A percentile compares a stretch with the other conserved stretches of the same genome.
These are phyloP conservation scores for Coniosporium tulheliwenetii DNA, from an alignment of 2,329 filamentous ascomycete species.

Conservation along the genomic window DNA sequence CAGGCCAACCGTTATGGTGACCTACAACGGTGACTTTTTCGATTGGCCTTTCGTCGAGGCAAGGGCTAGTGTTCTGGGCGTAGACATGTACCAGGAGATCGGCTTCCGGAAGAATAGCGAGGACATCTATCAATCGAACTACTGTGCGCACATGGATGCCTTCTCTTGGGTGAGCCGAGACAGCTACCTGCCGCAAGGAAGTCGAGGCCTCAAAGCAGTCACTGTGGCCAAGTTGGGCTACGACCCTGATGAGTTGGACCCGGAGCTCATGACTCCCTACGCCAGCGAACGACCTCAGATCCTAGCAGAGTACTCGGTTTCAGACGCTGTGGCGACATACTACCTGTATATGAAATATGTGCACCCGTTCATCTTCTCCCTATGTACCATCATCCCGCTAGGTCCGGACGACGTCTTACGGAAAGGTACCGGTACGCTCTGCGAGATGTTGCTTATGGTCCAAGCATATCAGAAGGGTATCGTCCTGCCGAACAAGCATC, in stretches of 20 bases:
- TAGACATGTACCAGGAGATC: slow-evolving; percentile 98
- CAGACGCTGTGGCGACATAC: slow-evolving; percentile 95
- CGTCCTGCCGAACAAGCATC: slow-evolving; percentile 89
- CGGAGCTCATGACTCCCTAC: slow-evolving; percentile 86
- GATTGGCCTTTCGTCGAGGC: slow-evolving; percentile 99
- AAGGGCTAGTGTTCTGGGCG: slow-evolving; percentile 80
- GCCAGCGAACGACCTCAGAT: slow-evolving; percentile 84
- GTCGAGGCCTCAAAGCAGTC: slow-evolving; percentile 90
- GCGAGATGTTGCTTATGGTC: slow-evolving; percentile 98
- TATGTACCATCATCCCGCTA: slow-evolving; percentile 90
- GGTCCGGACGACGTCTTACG: slow-evolving; percentile 83
- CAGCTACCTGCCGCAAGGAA: slow-evolving; percentile 93
- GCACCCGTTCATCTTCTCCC: slow-evolving; percentile 97
- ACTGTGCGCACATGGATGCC: slow-evolving; percentile 97
- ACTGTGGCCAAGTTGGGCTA: slow-evolving; percentile 97
- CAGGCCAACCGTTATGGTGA: slow-evolving; percentile 88
- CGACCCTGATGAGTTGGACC: slow-evolving; percentile 93
- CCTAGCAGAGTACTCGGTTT: slow-evolving; percentile 93
- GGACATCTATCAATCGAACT: slow-evolving; percentile 90
- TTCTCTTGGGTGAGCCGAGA: slow-evolving; percentile 99
- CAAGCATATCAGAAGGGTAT: slow-evolving; percentile 89
- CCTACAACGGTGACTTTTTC: slow-evolving; percentile 99
- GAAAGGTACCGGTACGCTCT: slow-evolving; percentile 96
- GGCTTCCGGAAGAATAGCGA: slow-evolving; percentile 91
- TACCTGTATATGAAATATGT: slow-evolving; percentile 99